Percentiles rank a stretch among this genome's conserved stretches.
Conservation (phyloP, 768 basidiomycete genomes). For the Suillus decipiens region DNA sequence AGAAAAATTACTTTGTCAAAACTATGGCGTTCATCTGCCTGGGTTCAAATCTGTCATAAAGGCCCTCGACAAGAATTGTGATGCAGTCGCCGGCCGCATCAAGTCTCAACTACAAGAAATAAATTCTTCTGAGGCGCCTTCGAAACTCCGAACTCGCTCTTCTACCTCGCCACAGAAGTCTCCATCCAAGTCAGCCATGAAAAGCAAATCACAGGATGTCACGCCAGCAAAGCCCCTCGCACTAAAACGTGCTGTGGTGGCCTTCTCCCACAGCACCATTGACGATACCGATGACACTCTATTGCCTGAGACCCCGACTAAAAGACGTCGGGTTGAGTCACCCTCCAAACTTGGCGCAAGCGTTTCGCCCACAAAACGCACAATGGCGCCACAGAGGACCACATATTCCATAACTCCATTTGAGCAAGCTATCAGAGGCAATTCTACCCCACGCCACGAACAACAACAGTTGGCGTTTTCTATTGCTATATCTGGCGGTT, state of each 20-base stretch:
- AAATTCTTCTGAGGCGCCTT: neutral
- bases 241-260: constrained; percentile 37
- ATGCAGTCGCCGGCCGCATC: constrained; percentile 26
- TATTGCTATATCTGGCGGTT: neutral
- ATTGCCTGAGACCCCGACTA: constrained; percentile 44
- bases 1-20: constrained; percentile 21
- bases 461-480: constrained; percentile 3
- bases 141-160: neutral
- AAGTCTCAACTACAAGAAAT: constrained; percentile 16
- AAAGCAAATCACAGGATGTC: constrained; percentile 19
- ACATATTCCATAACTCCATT: constrained; percentile 19
- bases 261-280: constrained; percentile 16
- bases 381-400: neutral
- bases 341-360: constrained; percentile 20
- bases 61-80: constrained; percentile 28
- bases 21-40: constrained; percentile 18
- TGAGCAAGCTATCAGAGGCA: constrained; percentile 11
- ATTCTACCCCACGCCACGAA: neutral
- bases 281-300: constrained; percentile 22
- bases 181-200: constrained; percentile 22
- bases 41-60: constrained; percentile 23
- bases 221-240: constrained; percentile 35
- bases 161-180: constrained; percentile 21
- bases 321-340: constrained; percentile 37
- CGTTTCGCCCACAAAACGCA: constrained; percentile 15